Evolutionary conservation across 2,329 filamentous ascomycete species (phyloP), one percentile per base, ranked within the genome.

Genomic region (Bipolaris oryzae): DNA sequence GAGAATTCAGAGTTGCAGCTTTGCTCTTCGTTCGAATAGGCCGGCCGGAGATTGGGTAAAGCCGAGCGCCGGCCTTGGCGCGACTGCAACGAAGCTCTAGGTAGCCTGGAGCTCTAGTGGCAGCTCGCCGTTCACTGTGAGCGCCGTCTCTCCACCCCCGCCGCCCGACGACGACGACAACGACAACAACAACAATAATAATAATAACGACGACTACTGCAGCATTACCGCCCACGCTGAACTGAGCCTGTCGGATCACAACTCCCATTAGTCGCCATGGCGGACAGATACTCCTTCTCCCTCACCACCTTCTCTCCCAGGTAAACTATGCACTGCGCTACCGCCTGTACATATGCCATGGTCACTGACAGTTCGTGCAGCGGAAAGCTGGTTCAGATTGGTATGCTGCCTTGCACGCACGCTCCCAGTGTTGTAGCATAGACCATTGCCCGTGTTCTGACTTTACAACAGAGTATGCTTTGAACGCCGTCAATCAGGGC

Each of bases 271-370:
- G 38, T 62, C 68, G 65, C 68, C 76, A 99, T 99, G 94, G 94
- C 95, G 75, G 95, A 99, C 81, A 87, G 95, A 84, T 99, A 99
- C 81, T 97, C 94, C 53, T 99, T 99, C 88, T 99, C 95, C 58
- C 86, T 99, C 77, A 99, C 95, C 64, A 99, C 95, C 66, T 99
- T 99, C 89, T 98, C 95, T 75, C 95, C 95, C 78, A 99, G 94
- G 95, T 96, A 88, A 80, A 87, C 62, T 33, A 28, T 16, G 25
- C 42, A 70, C 60, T 38, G 52, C 55, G 58, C 48, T 45, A 55
- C 50, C 50, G 35, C 38, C 63, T 44, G 60, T 62, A 63, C 67
- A 67, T 13, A 31, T 58, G 66, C 64, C 71, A 73, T 60, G 38
- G 53, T 61, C 73, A 77, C 82, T 85, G 79, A 87, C 76, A 68